Evolutionary conservation across 176 grass and related monocot genomes (phyloP).

Genomic region (Miscanthus lutarioriparius): DNA sequence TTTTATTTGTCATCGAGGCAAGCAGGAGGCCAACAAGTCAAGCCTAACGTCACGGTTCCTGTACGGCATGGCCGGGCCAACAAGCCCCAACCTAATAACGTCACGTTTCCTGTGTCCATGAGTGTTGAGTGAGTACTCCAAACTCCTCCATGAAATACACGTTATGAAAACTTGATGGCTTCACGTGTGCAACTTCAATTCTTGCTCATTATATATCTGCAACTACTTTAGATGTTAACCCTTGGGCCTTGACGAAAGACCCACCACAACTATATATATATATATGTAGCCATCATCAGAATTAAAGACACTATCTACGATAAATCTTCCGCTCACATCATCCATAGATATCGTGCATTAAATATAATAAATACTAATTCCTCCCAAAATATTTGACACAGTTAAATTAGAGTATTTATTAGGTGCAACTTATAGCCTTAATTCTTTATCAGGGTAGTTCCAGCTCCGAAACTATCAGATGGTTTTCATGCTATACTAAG

Average conservation of each 20-base stretch:
- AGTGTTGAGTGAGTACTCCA: not conserved
- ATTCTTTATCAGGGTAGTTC: no score
- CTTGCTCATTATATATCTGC: not conserved
- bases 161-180: not conserved
- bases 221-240: not conserved
- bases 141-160: not conserved
- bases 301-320: no score
- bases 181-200: not conserved
- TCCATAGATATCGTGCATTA: no score
- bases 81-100: not conserved
- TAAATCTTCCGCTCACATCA: no score
- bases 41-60: no score
- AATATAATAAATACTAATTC: no score
- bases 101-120: not conserved
- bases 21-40: not conserved
- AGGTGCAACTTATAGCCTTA: no score
- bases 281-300: no score
- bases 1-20: not conserved
- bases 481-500: no score
- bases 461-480: no score
- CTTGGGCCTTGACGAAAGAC: not conserved
- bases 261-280: not conserved
- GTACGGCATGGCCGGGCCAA: not conserved
- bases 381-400: no score
- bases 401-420: no score